phyloP scores from a whole-genome alignment of 768 basidiomycete species.

The Strobilomyces confusus region DNA sequence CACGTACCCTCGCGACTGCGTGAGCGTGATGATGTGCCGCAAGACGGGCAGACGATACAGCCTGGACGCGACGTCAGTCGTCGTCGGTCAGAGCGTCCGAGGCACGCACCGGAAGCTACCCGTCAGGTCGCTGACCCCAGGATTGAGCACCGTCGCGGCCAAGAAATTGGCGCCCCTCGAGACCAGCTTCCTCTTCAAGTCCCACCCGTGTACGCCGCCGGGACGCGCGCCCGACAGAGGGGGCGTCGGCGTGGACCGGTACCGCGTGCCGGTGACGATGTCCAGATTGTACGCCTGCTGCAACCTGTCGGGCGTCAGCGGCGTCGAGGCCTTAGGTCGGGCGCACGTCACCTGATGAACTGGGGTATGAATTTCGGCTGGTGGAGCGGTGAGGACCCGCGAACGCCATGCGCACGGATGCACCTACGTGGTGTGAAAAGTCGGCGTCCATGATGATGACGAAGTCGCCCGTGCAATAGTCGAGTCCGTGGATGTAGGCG shows the following conservation, averaged over 20 bases:
- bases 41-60: conserved; percentile 76
- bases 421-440: conserved; percentile 87
- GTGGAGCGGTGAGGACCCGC: conserved; percentile 2
- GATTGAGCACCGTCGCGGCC: conserved; percentile 78
- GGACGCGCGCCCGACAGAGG: conserved; percentile 54
- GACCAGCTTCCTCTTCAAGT: conserved; percentile 83
- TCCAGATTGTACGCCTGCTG: conserved; percentile 87
- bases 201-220: conserved; percentile 92
- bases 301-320: conserved; percentile 41
- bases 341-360: conserved; percentile 64
- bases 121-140: conserved; percentile 87
- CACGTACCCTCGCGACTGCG: conserved; percentile 86
- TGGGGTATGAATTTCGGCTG: conserved; percentile 95
- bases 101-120: conserved; percentile 76
- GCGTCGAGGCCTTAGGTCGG: background rate
- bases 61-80: conserved; percentile 32
- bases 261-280: conserved; percentile 91
- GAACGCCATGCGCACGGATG: background rate
- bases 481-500: conserved; percentile 88
- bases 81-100: background rate
- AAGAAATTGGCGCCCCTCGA: conserved; percentile 88
- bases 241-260: conserved; percentile 61
- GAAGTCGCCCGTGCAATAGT: conserved; percentile 87
- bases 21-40: conserved; percentile 78
- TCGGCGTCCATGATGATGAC: conserved; percentile 98